phyloP scores from a whole-genome alignment of 202 grass and related monocot genomes.

The Setaria italica region DNA sequence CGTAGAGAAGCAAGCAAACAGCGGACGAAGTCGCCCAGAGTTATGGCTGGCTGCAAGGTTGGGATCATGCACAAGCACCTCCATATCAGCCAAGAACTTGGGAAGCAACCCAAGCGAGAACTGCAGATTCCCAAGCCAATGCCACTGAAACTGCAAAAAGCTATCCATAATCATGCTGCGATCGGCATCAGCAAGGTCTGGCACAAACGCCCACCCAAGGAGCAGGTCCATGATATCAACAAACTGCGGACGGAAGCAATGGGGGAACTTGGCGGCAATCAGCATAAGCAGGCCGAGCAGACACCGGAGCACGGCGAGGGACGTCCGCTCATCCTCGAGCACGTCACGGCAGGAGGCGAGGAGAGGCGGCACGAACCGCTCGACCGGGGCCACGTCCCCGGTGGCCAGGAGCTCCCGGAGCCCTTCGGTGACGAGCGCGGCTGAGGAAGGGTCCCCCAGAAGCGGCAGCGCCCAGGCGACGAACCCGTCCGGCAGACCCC shows the following conservation, averaged over 20 bases:
- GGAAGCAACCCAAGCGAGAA: slow-evolving; percentile 81
- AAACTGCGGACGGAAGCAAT: slow-evolving; percentile 87
- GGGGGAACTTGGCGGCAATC: slow-evolving; percentile 75
- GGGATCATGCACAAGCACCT: slow-evolving; percentile 75
- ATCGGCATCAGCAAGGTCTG: slow-evolving; percentile 73
- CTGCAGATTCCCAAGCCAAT: slow-evolving; percentile 86
- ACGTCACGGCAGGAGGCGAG: slow-evolving; percentile 79
- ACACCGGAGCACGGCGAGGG: slow-evolving; percentile 73
- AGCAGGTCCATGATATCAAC: slow-evolving; percentile 89
- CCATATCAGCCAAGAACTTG: slow-evolving; percentile 95
- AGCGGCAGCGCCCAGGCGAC: slow-evolving; percentile 91
- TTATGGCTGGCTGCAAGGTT: slow-evolving; percentile 57
- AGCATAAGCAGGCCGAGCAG: slow-evolving; percentile 79
- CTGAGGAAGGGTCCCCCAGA: slow-evolving; percentile 60
- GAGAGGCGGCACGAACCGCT: slow-evolving; percentile 82
- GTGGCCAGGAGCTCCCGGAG: slow-evolving; percentile 74
- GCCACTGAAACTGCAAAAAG: slow-evolving; percentile 88
- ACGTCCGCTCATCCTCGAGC: slow-evolving; percentile 91
- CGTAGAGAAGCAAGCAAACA: slow-evolving; percentile 92
- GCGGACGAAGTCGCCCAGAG: slow-evolving; percentile 64
- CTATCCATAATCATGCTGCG: slow-evolving; percentile 83
- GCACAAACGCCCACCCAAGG: slow-evolving; percentile 90
- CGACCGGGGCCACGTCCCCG: slow-evolving; percentile 62
- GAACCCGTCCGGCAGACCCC: slow-evolving; percentile 77
- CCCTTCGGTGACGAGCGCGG: slow-evolving; percentile 72